Evolutionary conservation across 2,329 filamentous ascomycete species (phyloP), one percentile per base, ranked within the genome.

Genomic region (Pyricularia grisea): DNA sequence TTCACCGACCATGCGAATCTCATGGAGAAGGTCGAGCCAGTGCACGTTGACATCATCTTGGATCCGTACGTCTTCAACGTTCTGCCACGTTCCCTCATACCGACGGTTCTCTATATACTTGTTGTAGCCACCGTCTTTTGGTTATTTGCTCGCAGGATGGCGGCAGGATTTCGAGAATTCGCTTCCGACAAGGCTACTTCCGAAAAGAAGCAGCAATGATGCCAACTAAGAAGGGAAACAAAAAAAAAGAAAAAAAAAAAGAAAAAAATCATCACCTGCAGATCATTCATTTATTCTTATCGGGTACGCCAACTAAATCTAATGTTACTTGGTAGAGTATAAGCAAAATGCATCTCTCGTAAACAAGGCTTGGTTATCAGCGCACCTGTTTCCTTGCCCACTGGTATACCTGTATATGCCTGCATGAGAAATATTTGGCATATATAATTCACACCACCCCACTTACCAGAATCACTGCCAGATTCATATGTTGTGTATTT

Each of bases 41-140:
- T 98, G 4, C 81, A 88, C 68, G 90, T 90, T 67, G 94, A 99
- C 74, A 79, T 89, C 78, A 91, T 97, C 74, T 86, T 99, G 28
- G 95, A 98, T 78, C 93, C 93, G 0, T 98, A 90, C 76, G 71
- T 96, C 60, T 80, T 90, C 75, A 95, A 96, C 80, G 76, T 93
- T 20, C 83, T 98, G 68, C 95, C 95, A 14, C 83, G 83, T 67
- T 97, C 93, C 4, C 81, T 98, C 20, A 75, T 91, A 27, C 89
- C 92, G 25, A 94, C 91, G 1, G 87, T 87, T 14, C 81, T 80
- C 50, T 97, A 93, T 78, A 83, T 96, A 68, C 74, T 84, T 4
- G 72, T 86, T 3, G 84, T 97, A 68, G 87, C 88, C n/a, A 71
- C 79, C 30, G 72, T 76, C 55, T 81, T 81, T 3, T 83, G 78